These are phyloP conservation scores for Skeletonema grethae DNA, from an alignment of 108 stramenopile species.

Conservation along the genomic window DNA sequence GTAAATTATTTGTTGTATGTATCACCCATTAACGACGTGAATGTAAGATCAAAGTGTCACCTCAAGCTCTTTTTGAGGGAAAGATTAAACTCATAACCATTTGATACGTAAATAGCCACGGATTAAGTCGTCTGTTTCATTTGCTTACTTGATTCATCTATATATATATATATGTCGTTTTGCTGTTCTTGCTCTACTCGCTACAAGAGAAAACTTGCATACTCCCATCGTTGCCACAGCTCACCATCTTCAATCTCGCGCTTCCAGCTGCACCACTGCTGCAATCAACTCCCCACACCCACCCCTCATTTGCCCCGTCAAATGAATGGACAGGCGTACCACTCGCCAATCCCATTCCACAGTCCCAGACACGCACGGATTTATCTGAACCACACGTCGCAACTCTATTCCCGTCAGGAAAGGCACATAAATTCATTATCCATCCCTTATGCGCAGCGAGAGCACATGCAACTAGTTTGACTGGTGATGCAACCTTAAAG, in stretches of 20 bases:
- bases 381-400: conserved; percentile 46
- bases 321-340: conserved; percentile 47
- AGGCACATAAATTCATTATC: conserved; percentile 42
- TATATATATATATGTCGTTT: too few relatives aligned
- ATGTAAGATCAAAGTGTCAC: neutral
- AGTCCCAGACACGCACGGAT: conserved; percentile 48
- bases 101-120: too few relatives aligned
- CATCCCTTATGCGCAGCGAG: conserved; percentile 42
- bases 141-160: neutral
- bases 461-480: conserved; percentile 50
- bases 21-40: neutral
- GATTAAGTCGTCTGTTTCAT: neutral
- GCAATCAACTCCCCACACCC: conserved; percentile 44
- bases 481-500: conserved; percentile 23
- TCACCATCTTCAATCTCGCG: conserved; percentile 22
- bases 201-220: conserved; percentile 45
- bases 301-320: conserved; percentile 40
- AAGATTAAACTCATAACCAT: too few relatives aligned
- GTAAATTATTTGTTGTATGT: neutral
- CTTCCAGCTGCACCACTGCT: conserved; percentile 17
- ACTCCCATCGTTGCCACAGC: conserved; percentile 46
- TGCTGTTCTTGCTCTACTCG: conserved; percentile 10
- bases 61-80: too few relatives aligned
- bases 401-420: conserved; percentile 40
- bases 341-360: conserved; percentile 45